Conservation (phyloP, 768 basidiomycete species). For the Cyathus striatus region DNA sequence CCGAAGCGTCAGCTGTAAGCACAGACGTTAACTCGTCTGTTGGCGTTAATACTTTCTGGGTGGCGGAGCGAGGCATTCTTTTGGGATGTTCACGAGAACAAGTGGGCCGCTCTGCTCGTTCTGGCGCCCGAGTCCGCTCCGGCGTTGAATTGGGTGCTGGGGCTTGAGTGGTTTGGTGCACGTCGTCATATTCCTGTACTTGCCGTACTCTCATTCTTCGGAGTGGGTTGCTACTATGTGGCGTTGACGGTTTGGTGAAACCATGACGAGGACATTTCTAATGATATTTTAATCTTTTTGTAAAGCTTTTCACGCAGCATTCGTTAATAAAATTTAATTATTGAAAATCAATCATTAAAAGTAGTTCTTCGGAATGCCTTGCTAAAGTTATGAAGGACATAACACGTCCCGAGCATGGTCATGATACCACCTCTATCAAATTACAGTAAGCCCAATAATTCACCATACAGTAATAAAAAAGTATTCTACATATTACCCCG, state of each 20-base stretch:
- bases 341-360: too few relatives aligned
- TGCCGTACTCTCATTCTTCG: constrained; percentile 46
- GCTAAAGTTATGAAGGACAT: too few relatives aligned
- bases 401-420: too few relatives aligned
- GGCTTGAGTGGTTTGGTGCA: constrained; percentile 35
- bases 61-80: constrained; percentile 71
- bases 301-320: too few relatives aligned
- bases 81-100: constrained; percentile 27
- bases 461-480: background rate
- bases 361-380: too few relatives aligned
- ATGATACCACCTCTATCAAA: too few relatives aligned
- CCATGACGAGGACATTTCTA: constrained; percentile 69
- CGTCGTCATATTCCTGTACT: constrained; percentile 82
- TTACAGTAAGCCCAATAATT: too few relatives aligned
- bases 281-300: background rate
- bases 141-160: constrained; percentile 51
- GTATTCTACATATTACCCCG: background rate
- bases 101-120: constrained; percentile 15
- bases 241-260: constrained; percentile 79
- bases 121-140: constrained; percentile 39
- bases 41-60: constrained; percentile 64
- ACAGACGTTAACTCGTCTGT: constrained; percentile 48
- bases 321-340: background rate
- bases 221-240: constrained; percentile 65
- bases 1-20: constrained; percentile 56